These are phyloP conservation scores for Plasmodium relictum DNA, from an alignment of 169 alveolate genomes.

Conservation along the genomic window DNA sequence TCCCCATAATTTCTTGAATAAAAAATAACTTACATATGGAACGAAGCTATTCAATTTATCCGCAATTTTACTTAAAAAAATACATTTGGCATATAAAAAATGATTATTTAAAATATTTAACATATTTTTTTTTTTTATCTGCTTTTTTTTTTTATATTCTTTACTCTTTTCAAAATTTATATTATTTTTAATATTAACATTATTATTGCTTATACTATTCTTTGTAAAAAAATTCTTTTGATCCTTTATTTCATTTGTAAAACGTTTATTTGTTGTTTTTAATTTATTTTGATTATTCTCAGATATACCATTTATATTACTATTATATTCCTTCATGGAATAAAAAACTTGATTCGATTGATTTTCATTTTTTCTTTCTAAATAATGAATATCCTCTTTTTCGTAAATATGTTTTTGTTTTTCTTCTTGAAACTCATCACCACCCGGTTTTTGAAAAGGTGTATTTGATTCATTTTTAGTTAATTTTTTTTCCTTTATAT, in stretches of 20 bases:
- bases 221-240: too few relatives aligned
- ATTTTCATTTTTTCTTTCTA: too few relatives aligned
- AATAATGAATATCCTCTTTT: neutral
- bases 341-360: too few relatives aligned
- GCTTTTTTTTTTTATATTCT: neutral
- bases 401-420: neutral
- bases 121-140: neutral
- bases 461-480: too few relatives aligned
- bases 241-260: too few relatives aligned
- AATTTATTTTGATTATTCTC: too few relatives aligned
- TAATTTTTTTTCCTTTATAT: neutral
- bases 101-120: slow-evolving; percentile 5
- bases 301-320: too few relatives aligned
- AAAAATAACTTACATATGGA: slow-evolving; percentile 56
- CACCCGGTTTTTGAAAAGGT: too few relatives aligned
- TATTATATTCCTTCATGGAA: too few relatives aligned
- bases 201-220: too few relatives aligned
- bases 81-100: slow-evolving; percentile 12
- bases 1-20: slow-evolving; percentile 32
- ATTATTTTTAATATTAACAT: too few relatives aligned
- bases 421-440: neutral
- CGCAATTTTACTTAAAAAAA: slow-evolving; percentile 33
- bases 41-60: slow-evolving; percentile 14
- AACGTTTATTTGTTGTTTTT: too few relatives aligned
- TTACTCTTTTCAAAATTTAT: neutral